Base-by-base conservation (phyloP, 148 eudicot genomes). In the Limonium bicolor region DNA sequence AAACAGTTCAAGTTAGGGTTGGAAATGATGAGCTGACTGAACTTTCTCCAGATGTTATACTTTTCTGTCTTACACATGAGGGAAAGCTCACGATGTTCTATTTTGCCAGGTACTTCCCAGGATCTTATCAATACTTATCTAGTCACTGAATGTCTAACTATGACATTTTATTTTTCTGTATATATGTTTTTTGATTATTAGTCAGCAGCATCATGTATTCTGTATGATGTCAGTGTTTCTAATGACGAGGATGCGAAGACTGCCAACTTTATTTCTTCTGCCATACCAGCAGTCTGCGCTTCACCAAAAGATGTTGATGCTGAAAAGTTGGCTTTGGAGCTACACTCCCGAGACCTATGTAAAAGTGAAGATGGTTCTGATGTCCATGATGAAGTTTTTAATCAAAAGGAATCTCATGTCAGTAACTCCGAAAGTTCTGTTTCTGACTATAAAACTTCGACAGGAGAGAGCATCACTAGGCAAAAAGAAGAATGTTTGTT, bases 71-170 rank as follows among this genome's bases (percentile, higher is more conserved):
- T 30, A 84, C 99, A 3, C 65, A 74, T 55, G 99, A 90, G 41
- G 93, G 95, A 24, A 90, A 71, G 63, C 72, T 90, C 67, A 56
- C 58, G 18, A 51, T 81, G 60, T 84, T 70, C 60, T 73, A 73
- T 55, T 75, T 90, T 65, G 78, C 87, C 46, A 90, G 95, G 99
- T 90, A 77, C 25, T 31, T 43, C 16, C n/a, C n/a, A n/a, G n/a
- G n/a, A n/a, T n/a, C n/a, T n/a, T n/a, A n/a, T n/a, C n/a, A n/a
- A n/a, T n/a, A n/a, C n/a, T n/a, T n/a, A n/a, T n/a, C n/a, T n/a
- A n/a, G n/a, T n/a, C n/a, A n/a, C n/a, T n/a, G n/a, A n/a, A n/a
- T n/a, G n/a, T n/a, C n/a, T n/a, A n/a, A n/a, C n/a, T n/a, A n/a
- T n/a, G n/a, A n/a, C 13, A 48, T 43, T 20, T 27, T 12, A 16